Percentiles rank a stretch among this genome's conserved stretches.
Evolutionary conservation across 805 yeast species (phyloP).

Genomic region (Wickerhamiella domercqiae): DNA sequence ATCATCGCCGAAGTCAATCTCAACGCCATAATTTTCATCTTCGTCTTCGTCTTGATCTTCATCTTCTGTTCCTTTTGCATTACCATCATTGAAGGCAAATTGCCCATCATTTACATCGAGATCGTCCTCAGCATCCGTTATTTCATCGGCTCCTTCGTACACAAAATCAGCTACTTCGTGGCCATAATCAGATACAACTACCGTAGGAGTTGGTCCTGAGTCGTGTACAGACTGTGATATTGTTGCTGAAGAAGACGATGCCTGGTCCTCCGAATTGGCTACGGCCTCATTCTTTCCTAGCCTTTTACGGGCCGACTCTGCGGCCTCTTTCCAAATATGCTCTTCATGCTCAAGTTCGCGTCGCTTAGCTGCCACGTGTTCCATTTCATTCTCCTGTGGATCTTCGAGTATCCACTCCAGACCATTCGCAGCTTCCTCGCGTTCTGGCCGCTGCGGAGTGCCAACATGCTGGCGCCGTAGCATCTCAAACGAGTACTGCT

Average conservation of each 20-base stretch:
- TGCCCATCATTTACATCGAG: conserved; percentile 3
- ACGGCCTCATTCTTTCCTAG: conserved; percentile 4
- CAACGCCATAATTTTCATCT: conserved; percentile 12
- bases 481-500: conserved; percentile 18
- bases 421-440: conserved; percentile 16
- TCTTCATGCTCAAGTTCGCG: conserved; percentile 6
- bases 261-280: conserved; percentile 5
- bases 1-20: conserved; percentile 26
- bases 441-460: conserved; percentile 3
- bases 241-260: conserved; percentile 4
- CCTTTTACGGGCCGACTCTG: conserved; percentile 11
- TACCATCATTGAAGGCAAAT: conserved; percentile 38
- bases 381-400: conserved; percentile 13
- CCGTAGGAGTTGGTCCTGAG: conserved; percentile 4
- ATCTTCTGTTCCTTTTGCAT: conserved; percentile 5
- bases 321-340: conserved; percentile 4
- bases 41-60: conserved; percentile 3
- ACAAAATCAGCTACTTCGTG: conserved; percentile 4
- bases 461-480: conserved; percentile 11
- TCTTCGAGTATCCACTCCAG: conserved; percentile 17
- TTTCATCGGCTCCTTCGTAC: not conserved
- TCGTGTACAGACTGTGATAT: too few relatives aligned
- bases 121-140: not conserved
- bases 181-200: conserved; percentile 1
- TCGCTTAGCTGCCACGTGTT: conserved; percentile 11